Evolutionary conservation across 2,329 filamentous ascomycete genomes (phyloP).

Genomic region (Fusarium globosum): DNA sequence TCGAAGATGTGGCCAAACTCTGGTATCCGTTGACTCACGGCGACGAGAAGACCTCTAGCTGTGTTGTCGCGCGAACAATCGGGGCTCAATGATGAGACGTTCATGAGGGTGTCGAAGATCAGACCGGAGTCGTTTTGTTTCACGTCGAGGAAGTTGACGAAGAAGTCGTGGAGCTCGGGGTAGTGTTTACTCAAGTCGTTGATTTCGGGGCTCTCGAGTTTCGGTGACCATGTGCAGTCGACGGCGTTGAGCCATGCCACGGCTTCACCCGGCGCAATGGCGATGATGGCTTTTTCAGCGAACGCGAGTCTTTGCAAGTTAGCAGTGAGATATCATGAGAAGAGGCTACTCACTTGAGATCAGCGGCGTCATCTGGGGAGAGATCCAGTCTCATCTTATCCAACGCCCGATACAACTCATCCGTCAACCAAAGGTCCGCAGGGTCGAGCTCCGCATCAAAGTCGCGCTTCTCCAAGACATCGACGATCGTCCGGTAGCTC

Average conservation of each 20-base stretch:
- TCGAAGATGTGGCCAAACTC: conserved; percentile 36
- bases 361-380: conserved; percentile 16
- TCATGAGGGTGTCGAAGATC: conserved; percentile 34
- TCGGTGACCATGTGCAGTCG: conserved; percentile 38
- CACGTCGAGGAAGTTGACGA: conserved; percentile 33
- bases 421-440: conserved; percentile 32
- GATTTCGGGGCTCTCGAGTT: conserved; percentile 28
- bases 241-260: conserved; percentile 28
- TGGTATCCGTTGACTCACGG: conserved; percentile 28
- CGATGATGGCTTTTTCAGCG: conserved; percentile 15
- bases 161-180: conserved; percentile 36
- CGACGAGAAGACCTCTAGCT: conserved; percentile 27
- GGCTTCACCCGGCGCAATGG: conserved; percentile 23
- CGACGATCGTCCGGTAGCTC: conserved; percentile 25
- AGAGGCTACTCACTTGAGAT: conserved; percentile 24
- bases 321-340: neutral
- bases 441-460: conserved; percentile 35
- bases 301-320: conserved; percentile 13
- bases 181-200: conserved; percentile 39
- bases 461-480: conserved; percentile 34
- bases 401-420: conserved; percentile 31
- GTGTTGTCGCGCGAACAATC: conserved; percentile 30
- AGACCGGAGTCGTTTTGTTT: conserved; percentile 31
- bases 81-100: conserved; percentile 20
- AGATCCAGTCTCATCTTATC: conserved; percentile 35